Evolutionary conservation across 2,329 filamentous ascomycete species (phyloP).

Genomic region (Fusarium globosum): DNA sequence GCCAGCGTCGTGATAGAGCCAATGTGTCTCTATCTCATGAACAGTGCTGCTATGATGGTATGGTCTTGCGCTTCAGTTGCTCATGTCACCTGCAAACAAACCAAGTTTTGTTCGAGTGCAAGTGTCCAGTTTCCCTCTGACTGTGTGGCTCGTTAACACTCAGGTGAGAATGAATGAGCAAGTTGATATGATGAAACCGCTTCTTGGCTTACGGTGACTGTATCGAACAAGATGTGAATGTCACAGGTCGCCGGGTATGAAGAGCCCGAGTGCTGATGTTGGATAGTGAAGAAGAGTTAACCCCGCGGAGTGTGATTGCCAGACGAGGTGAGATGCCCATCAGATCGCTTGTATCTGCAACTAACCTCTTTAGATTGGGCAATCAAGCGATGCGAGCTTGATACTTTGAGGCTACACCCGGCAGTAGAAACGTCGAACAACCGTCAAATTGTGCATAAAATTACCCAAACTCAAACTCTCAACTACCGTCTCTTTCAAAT

Average conservation of each 20-base stretch:
- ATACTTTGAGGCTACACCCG: neutral
- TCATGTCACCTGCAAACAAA: neutral
- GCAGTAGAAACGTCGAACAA: neutral
- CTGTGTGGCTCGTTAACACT: neutral
- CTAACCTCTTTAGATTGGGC: neutral
- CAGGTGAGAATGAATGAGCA: constrained; percentile 35
- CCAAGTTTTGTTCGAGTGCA: neutral
- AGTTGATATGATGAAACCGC: constrained; percentile 12
- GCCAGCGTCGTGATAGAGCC: constrained; percentile 4
- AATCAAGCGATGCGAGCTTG: neutral
- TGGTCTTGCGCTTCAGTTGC: neutral
- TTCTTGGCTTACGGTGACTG: neutral
- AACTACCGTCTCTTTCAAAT: neutral
- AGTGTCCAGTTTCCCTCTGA: neutral
- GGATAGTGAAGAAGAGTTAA: constrained; percentile 9
- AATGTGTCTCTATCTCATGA: neutral
- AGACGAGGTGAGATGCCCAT: neutral
- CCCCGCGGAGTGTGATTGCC: neutral
- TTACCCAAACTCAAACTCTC: neutral
- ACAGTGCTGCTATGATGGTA: neutral
- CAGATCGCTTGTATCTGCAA: neutral
- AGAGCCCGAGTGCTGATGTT: neutral
- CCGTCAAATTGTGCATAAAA: neutral
- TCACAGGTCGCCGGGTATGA: neutral
- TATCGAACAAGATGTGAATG: neutral